Conservation (phyloP, 2,329 filamentous ascomycete species). For the Bisporella sp. region DNA sequence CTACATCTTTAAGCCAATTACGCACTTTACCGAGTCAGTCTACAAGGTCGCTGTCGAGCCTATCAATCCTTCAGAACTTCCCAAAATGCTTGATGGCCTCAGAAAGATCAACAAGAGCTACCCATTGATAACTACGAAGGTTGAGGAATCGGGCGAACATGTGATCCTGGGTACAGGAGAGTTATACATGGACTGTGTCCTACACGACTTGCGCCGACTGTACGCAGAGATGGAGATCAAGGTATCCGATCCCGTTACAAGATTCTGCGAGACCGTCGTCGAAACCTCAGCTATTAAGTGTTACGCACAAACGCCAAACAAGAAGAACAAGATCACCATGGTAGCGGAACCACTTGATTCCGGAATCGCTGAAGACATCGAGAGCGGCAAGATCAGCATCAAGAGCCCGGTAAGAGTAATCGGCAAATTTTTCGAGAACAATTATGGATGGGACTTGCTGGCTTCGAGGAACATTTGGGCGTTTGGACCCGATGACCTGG, state of each 20-base stretch:
- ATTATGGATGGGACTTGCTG: slow-evolving; percentile 93
- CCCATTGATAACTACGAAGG: slow-evolving; percentile 89
- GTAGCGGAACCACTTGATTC: slow-evolving; percentile 93
- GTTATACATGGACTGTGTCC: slow-evolving; percentile 98
- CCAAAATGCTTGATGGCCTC: slow-evolving; percentile 96
- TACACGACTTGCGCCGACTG: slow-evolving; percentile 86
- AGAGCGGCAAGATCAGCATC: slow-evolving; percentile 83
- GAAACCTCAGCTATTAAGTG: slow-evolving; percentile 97
- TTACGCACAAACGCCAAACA: slow-evolving; percentile 96
- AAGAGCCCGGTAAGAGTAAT: slow-evolving; percentile 88
- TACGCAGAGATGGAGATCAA: slow-evolving; percentile 99
- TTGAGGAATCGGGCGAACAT: slow-evolving; percentile 96
- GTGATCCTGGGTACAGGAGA: slow-evolving; percentile 92
- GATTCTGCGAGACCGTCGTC: slow-evolving; percentile 96
- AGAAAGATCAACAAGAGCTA: slow-evolving; percentile 98
- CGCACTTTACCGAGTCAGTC: slow-evolving; percentile 94
- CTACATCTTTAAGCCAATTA: slow-evolving; percentile 89
- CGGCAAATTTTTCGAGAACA: slow-evolving; percentile 94
- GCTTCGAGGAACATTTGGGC: slow-evolving; percentile 96
- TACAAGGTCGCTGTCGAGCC: slow-evolving; percentile 97
- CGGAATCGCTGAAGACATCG: slow-evolving; percentile 91
- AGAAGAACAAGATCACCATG: slow-evolving; percentile 99
- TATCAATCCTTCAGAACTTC: slow-evolving; percentile 94
- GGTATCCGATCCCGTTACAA: slow-evolving; percentile 92
- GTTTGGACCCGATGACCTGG: slow-evolving; percentile 91